These are phyloP conservation scores for Mycocentrospora acerina DNA, from an alignment of 2,329 filamentous ascomycete genomes.

Conservation along the genomic window DNA sequence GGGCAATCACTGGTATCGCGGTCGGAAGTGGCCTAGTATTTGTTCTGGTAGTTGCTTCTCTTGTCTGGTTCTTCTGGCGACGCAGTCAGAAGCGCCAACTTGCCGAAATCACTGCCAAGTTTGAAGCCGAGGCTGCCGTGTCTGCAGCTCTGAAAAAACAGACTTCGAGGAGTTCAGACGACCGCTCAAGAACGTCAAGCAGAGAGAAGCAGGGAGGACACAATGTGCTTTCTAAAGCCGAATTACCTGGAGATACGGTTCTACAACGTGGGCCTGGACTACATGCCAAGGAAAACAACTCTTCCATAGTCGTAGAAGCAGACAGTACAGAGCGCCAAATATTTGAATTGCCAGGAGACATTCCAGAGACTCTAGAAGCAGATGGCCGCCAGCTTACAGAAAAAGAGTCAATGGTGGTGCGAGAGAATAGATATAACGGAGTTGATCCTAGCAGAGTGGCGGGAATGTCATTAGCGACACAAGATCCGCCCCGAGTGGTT, in stretches of 20 bases:
- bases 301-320: slow-evolving; percentile 28
- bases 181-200: slow-evolving; percentile 22
- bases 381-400: slow-evolving; percentile 50
- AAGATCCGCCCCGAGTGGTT: slow-evolving; percentile 24
- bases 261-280: slow-evolving; percentile 16
- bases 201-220: slow-evolving; percentile 22
- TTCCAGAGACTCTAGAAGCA: slow-evolving; percentile 55
- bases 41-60: slow-evolving; percentile 30
- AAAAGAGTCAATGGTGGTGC: slow-evolving; percentile 50
- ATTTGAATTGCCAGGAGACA: slow-evolving; percentile 57
- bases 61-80: slow-evolving; percentile 40
- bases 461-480: slow-evolving; percentile 16
- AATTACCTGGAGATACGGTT: slow-evolving; percentile 41
- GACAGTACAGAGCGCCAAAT: slow-evolving; percentile 42
- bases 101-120: slow-evolving; percentile 24
- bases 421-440: slow-evolving; percentile 51
- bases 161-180: slow-evolving; percentile 19
- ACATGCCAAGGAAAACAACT: slow-evolving; percentile 18
- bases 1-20: slow-evolving; percentile 48
- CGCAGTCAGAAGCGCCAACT: slow-evolving; percentile 24
- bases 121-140: slow-evolving; percentile 23
- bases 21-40: slow-evolving; percentile 42
- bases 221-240: slow-evolving; percentile 49
- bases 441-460: slow-evolving; percentile 35
- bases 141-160: slow-evolving; percentile 19